A percentile compares a stretch with the other conserved stretches of the same genome.
phyloP scores from a whole-genome alignment of 163 green algal species.

The Volvox carteri region DNA sequence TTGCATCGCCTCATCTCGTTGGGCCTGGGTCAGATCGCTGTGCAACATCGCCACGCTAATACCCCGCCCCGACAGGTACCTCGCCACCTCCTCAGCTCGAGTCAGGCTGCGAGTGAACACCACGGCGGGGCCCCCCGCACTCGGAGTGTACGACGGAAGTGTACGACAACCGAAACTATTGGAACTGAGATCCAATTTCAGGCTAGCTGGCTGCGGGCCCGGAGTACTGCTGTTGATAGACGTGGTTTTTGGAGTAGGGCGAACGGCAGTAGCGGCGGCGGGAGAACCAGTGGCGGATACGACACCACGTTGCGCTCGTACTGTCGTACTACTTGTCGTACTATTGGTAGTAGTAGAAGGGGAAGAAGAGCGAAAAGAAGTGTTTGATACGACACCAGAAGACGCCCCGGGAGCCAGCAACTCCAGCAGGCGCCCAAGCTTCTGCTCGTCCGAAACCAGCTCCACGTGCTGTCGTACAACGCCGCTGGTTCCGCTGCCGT shows the following conservation, averaged over 20 bases:
- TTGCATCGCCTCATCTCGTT: constrained; percentile 91
- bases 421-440: constrained; percentile 11
- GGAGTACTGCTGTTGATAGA: too few species aligned
- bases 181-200: too few species aligned
- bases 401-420: constrained; percentile 9
- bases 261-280: background rate
- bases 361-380: background rate
- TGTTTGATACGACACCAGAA: background rate
- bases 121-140: constrained; percentile 79
- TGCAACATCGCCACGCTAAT: constrained; percentile 51
- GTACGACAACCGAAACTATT: too few species aligned
- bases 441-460: constrained; percentile 26
- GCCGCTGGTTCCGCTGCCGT: background rate
- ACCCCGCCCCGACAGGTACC: constrained; percentile 69
- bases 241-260: too few species aligned
- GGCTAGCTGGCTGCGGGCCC: too few species aligned
- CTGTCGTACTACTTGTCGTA: too few species aligned
- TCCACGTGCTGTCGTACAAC: constrained; percentile 45
- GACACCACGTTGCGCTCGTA: too few species aligned
- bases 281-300: background rate
- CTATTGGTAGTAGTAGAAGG: too few species aligned
- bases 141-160: too few species aligned
- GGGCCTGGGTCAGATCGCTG: constrained; percentile 74
- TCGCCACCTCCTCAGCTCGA: constrained; percentile 89
- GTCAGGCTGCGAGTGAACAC: constrained; percentile 96